Base-by-base conservation (phyloP, 306 rosid genomes). In the Prunus campanulata region DNA sequence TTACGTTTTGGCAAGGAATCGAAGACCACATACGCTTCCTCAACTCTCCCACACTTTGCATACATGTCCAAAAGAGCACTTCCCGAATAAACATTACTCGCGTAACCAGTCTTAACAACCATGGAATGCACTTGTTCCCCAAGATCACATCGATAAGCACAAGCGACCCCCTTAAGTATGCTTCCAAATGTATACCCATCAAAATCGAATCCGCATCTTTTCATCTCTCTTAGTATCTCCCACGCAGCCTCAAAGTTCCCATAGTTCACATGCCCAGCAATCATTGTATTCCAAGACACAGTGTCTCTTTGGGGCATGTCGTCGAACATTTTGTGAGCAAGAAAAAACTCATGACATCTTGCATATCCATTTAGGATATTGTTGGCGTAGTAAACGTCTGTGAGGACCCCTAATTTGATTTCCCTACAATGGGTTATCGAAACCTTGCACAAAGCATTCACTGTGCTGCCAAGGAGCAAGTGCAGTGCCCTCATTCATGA, bases 1-100 rank as follows among this genome's bases (percentile, higher is more conserved):
- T 88, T 91, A 12, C 78, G 84, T 47, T 85, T 85, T 0, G 87
- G 91, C 83, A 93, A 82, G 49, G 44, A 55, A 35, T 55, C 20
- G 39, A 93, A 87, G 44, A 87, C 87, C 66, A 61, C 35, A 68
- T 24, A 76, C 0, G 93, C 98, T 24, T 91, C 93, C 78, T 82
- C 94, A 82, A 85, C 80, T 63, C 86, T 88, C 71, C 80, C 86
- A 79, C 98, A 90, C 82, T 93, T 93, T 9, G 94, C 91, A 85
- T 90, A 91, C 98, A 93, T 90, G 62, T 93, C 98, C 82, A 90
- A 51, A 65, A 91, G 96, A 11, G 96, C 90, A 83, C 96, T 90
- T 11, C 89, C 89, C 0, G 88, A 82, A 66, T 87, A 88, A 44
- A 93, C 83, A 59, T 90, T 85, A 54, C 66, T 82, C 4, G 35